Percentiles rank a stretch among this genome's conserved stretches.
Conservation (phyloP, 208 protist genomes). For the Lotmaria passim region DNA sequence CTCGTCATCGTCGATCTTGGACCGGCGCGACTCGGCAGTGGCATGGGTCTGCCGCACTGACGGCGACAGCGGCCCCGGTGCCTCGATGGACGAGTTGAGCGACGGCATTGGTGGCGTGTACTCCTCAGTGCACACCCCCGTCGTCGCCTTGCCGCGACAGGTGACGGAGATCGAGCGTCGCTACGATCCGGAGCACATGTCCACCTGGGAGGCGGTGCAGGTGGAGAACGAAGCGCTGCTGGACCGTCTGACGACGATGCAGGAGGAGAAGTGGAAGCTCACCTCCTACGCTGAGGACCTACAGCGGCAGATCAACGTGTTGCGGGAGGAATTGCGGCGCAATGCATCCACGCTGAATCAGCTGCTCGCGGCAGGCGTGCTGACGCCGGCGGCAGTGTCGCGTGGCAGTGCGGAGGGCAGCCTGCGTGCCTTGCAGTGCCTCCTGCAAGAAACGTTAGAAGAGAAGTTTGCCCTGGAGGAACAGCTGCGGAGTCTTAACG, state of each 20-base stretch:
- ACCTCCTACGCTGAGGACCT: constrained; percentile 51
- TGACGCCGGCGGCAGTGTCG: constrained; percentile 27
- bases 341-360: constrained; percentile 47
- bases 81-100: constrained; percentile 11
- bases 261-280: constrained; percentile 66
- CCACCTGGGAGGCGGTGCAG: constrained; percentile 56
- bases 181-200: constrained; percentile 56
- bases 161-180: constrained; percentile 43
- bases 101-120: neutral
- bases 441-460: constrained; percentile 67
- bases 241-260: constrained; percentile 47
- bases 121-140: constrained; percentile 1
- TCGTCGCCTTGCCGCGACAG: constrained; percentile 3
- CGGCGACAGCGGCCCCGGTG: neutral
- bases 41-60: constrained; percentile 13
- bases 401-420: constrained; percentile 35
- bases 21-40: constrained; percentile 19
- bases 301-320: constrained; percentile 36
- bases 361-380: constrained; percentile 26
- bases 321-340: constrained; percentile 39
- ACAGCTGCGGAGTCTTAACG: constrained; percentile 20
- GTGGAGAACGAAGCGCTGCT: constrained; percentile 68
- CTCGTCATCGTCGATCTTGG: constrained; percentile 10
- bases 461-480: constrained; percentile 67
- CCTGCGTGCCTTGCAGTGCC: constrained; percentile 59